Evolutionary conservation across 2,329 filamentous ascomycete species (phyloP), one percentile per base, ranked within the genome.

Genomic region (Fusarium sp.): DNA sequence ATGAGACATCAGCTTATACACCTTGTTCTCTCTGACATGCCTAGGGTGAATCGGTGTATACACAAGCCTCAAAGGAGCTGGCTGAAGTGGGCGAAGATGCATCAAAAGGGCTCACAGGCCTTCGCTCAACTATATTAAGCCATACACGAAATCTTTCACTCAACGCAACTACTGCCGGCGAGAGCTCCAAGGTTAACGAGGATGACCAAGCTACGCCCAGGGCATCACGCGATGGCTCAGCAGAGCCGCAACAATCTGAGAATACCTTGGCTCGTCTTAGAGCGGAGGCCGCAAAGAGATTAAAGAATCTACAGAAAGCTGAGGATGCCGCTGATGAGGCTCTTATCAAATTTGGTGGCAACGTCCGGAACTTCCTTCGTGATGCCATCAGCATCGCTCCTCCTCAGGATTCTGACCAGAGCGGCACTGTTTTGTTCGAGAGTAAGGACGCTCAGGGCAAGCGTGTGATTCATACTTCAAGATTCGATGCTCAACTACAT

Each of bases 291-390:
- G 85, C 92, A 26, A 94, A 94, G 80, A 89, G 94, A 48, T 83
- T 98, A 62, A 96, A 93, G 76, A 94, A 98, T 63, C 90, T 98
- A 20, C 93, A 98, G 77, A 89, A 90, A 73, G 96, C 95, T 14
- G 96, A 99, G 80, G 95, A 98, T 77, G 95, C 95, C 6, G 96
- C 96, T 9, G 96, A 99, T 78, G 96, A 98, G 79, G 96, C 96
- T 1, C 88, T 99, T 11, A 83, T 98, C 72, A 93, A 93, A 71
- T 98, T 98, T 75, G 96, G 96, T 22, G 90, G 90, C 61, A 98
- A 96, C 74, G 90, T 99, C 49, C 88, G 93, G 38, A 92, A 95
- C 80, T 98, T 97, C 81, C 84, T 99, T 66, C 89, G 91, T 53
- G 95, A 99, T 71, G 96, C 96, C 51, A 92, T 99, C 58, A 94